These are phyloP conservation scores for Tolypocladium album DNA, from an alignment of 2,329 filamentous ascomycete species.

Conservation along the genomic window DNA sequence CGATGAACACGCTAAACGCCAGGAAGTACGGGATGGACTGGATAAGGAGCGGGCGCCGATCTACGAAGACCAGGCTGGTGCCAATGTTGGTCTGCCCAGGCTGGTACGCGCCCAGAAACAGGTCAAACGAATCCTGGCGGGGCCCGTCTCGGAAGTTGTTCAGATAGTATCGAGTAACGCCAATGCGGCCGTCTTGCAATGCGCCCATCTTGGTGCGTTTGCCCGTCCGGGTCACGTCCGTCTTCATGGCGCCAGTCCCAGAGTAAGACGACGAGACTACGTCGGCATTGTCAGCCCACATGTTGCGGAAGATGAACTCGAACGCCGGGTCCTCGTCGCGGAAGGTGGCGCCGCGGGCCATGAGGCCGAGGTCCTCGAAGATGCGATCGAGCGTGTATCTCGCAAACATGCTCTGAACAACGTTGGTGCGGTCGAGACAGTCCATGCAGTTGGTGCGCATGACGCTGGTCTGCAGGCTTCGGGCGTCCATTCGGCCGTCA, in stretches of 20 bases:
- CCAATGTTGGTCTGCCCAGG: constrained; percentile 63
- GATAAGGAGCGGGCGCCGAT: constrained; percentile 75
- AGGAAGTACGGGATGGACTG: constrained; percentile 91
- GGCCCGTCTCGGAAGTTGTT: constrained; percentile 96
- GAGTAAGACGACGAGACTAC: constrained; percentile 89
- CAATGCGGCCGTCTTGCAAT: constrained; percentile 79
- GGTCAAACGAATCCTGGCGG: constrained; percentile 86
- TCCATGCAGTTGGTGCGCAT: constrained; percentile 99
- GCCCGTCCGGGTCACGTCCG: constrained; percentile 91
- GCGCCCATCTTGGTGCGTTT: constrained; percentile 77
- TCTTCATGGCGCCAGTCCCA: constrained; percentile 94
- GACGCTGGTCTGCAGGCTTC: constrained; percentile 74
- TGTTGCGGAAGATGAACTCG: constrained; percentile 85
- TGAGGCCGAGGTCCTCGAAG: constrained; percentile 72
- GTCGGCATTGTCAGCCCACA: constrained; percentile 98
- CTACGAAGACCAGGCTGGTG: constrained; percentile 65
- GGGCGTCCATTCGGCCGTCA: constrained; percentile 65
- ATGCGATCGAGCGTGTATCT: constrained; percentile 83
- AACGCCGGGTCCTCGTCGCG: constrained; percentile 68
- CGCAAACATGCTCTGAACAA: constrained; percentile 94
- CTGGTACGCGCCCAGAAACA: constrained; percentile 82
- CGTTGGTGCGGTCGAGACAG: constrained; percentile 93
- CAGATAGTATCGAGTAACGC: constrained; percentile 74
- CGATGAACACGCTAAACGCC: constrained; percentile 74
- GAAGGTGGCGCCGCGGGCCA: constrained; percentile 66